Evolutionary conservation across 345 rosid genomes (phyloP), one percentile per base, ranked within the genome.

Genomic region (Populus nigra): DNA sequence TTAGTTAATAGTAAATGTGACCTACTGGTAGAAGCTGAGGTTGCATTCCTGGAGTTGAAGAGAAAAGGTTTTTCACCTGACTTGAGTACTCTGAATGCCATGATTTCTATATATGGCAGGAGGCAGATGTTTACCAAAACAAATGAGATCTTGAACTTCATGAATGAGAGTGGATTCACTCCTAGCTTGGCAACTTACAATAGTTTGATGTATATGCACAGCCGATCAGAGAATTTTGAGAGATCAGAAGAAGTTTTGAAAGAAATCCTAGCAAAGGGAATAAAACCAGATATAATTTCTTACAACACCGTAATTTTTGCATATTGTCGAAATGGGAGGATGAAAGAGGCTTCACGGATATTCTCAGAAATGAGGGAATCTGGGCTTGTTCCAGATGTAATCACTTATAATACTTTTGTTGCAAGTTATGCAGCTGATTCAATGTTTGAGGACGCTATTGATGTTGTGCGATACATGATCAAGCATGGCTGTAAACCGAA

Each of bases 61-160:
- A 83, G 83, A 55, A 90, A 87, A 82, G 96, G 98, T 15, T 83
- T 88, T 83, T 87, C 93, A 29, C 94, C 93, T 4, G 97, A 89
- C 67, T 73, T 92, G 76, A 83, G 84, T 70, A 93, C 99, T 55
- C 83, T 96, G 43, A 96, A 96, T 83, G 92, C 97, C 47, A 92
- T 96, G 99, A 79, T 96, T 69, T 88, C 99, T 0, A 88, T 93
- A 49, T 93, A 96, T 77, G 96, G 99, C 72, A 91, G 94, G 87
- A 88, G 94, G 79, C 96, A 91, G 83, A 91, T 92, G 98, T 79
- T 87, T 68, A 68, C 81, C 61, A 88, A 93, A 87, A 82, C 89
- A 36, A 91, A 96, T 27, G 92, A 87, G 86, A 87, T 96, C 47
- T 82, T 96, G 79, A 83, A 86, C 80, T 96, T 90, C 85, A 91